Evolutionary conservation across 2,329 filamentous ascomycete species (phyloP).

Genomic region (Fusarium pininemorale): DNA sequence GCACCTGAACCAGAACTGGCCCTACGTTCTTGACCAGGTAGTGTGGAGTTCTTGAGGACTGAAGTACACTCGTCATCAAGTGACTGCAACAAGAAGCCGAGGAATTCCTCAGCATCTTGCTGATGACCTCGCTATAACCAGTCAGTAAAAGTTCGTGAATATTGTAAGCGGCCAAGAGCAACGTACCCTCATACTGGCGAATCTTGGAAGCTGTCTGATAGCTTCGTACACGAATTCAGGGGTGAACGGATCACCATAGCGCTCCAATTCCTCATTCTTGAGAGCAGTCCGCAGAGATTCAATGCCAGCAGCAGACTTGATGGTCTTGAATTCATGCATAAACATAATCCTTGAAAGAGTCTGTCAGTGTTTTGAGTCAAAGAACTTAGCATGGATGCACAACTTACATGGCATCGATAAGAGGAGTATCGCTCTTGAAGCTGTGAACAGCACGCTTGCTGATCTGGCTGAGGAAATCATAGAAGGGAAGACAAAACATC

Average conservation of each 20-base stretch:
- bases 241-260: conserved; percentile 89
- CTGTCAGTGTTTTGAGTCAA: not conserved
- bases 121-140: conserved; percentile 82
- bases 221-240: conserved; percentile 97
- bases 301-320: conserved; percentile 78
- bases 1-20: conserved; percentile 42
- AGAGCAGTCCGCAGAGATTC: conserved; percentile 78
- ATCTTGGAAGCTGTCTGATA: conserved; percentile 85
- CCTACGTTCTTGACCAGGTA: conserved; percentile 46
- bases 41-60: conserved; percentile 63
- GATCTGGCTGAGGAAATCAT: conserved; percentile 89
- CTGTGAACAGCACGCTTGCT: conserved; percentile 85
- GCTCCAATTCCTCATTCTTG: conserved; percentile 85
- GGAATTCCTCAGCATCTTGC: conserved; percentile 96
- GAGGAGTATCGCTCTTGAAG: conserved; percentile 93
- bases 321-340: conserved; percentile 88
- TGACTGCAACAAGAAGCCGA: conserved; percentile 91
- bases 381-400: not conserved
- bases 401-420: conserved; percentile 91
- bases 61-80: conserved; percentile 91
- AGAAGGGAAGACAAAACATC: conserved; percentile 93
- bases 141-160: not conserved
- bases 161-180: not conserved
- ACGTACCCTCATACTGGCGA: conserved; percentile 88
- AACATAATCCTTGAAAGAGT: conserved; percentile 80